Conservation (phyloP, 2,329 filamentous ascomycete genomes). For the Trichoderma sp. region DNA sequence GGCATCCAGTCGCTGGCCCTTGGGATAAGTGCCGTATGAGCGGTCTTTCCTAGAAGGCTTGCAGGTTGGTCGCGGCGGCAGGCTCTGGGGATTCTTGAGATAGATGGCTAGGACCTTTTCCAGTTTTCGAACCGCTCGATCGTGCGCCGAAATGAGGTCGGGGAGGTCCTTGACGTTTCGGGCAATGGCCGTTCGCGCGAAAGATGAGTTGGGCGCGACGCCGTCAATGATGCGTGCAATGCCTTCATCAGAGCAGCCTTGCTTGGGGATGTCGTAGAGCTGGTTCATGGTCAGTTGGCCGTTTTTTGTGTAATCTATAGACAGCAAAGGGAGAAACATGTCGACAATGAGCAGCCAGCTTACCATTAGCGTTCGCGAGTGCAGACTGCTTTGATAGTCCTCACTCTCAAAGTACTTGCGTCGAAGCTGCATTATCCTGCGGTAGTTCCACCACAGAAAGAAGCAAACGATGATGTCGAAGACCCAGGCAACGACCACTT, state of each 20-base stretch:
- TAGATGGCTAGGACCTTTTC: slow-evolving; percentile 87
- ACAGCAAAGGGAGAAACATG: neutral
- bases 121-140: slow-evolving; percentile 75
- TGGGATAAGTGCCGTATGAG: slow-evolving; percentile 62
- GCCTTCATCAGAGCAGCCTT: slow-evolving; percentile 80
- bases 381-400: slow-evolving; percentile 86
- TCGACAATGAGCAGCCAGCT: slow-evolving; percentile 24
- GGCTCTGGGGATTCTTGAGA: slow-evolving; percentile 78
- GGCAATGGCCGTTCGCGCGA: slow-evolving; percentile 79
- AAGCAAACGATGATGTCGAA: slow-evolving; percentile 75
- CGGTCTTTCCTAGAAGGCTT: slow-evolving; percentile 78
- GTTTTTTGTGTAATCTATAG: no score
- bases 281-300: slow-evolving; percentile 18
- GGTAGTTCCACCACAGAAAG: slow-evolving; percentile 92
- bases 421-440: slow-evolving; percentile 68
- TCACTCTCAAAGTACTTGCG: slow-evolving; percentile 79
- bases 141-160: slow-evolving; percentile 80
- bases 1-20: slow-evolving; percentile 79
- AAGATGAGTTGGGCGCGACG: slow-evolving; percentile 74
- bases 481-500: slow-evolving; percentile 60
- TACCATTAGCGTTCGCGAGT: slow-evolving; percentile 71
- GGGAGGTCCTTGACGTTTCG: slow-evolving; percentile 92
- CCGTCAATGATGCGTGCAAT: slow-evolving; percentile 80
- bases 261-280: slow-evolving; percentile 81
- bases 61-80: slow-evolving; percentile 79